A percentile compares a stretch with the other conserved stretches of the same genome.
Evolutionary conservation across 73 alveolate genomes (phyloP).

Genomic region (Tetrahymena malaccensis): DNA sequence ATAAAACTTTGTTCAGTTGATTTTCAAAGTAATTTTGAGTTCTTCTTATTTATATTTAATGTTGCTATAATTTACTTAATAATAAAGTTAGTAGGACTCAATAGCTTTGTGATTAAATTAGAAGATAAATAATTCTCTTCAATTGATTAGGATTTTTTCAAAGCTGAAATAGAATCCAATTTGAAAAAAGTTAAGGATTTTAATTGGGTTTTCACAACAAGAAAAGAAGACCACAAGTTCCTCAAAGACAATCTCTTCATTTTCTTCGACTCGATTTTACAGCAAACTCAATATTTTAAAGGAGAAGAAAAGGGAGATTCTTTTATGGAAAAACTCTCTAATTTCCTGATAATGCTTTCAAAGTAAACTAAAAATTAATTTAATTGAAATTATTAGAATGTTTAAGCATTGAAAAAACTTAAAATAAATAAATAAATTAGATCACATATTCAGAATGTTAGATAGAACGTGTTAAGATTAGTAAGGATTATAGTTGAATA

Average conservation of each 20-base stretch:
- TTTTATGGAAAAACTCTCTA: not conserved
- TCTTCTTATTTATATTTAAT: not conserved
- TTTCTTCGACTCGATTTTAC: not conserved
- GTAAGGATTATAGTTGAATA: not conserved
- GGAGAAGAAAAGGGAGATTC: not conserved
- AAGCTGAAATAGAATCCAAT: not conserved
- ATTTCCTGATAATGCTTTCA: not conserved
- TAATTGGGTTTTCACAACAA: not conserved
- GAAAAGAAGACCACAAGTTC: not conserved
- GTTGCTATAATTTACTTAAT: not conserved
- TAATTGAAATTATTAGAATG: too few relatives aligned
- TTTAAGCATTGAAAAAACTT: not conserved
- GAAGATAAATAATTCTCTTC: not conserved
- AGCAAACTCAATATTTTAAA: not conserved
- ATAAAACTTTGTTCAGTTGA: not conserved
- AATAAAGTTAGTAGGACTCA: not conserved
- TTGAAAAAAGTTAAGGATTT: not conserved
- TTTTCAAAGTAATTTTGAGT: not conserved
- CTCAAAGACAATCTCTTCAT: not conserved
- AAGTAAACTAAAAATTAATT: not conserved
- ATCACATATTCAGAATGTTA: not conserved
- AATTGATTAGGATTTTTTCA: not conserved
- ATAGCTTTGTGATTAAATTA: not conserved
- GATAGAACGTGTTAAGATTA: not conserved
- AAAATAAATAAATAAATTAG: not conserved